Evolutionary conservation across 2,329 filamentous ascomycete genomes (phyloP).

Genomic region (Chaetomium strumarium): DNA sequence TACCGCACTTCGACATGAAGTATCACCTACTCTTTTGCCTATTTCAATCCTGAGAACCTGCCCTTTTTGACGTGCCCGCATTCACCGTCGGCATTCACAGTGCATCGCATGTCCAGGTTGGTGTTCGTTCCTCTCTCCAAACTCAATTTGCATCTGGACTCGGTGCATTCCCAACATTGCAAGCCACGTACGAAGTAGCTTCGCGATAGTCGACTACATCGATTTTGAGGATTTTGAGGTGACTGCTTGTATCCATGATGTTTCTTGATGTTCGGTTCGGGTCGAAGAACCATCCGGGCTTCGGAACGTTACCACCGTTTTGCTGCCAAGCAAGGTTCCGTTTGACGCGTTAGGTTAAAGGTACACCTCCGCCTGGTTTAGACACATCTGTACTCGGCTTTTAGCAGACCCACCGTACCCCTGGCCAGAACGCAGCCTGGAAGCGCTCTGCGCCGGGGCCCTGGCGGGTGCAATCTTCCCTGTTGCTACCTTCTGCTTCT

Average conservation of each 20-base stretch:
- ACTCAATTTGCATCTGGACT: too few species aligned
- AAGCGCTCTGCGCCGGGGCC: constrained; percentile 14
- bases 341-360: constrained; percentile 6
- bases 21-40: constrained; percentile 13
- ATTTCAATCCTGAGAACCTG: constrained; percentile 17
- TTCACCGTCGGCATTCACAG: too few species aligned
- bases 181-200: too few species aligned
- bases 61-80: constrained; percentile 13
- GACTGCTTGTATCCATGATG: too few species aligned
- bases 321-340: neutral
- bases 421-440: constrained; percentile 1
- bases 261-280: neutral
- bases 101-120: neutral
- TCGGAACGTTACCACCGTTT: neutral
- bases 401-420: constrained; percentile 1
- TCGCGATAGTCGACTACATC: too few species aligned
- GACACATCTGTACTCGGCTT: neutral
- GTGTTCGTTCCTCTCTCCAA: neutral
- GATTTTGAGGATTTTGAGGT: too few species aligned
- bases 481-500: constrained; percentile 17
- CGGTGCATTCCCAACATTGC: too few species aligned
- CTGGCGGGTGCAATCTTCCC: constrained; percentile 24
- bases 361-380: neutral
- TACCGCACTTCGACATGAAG: neutral
- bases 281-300: neutral